Evolutionary conservation across 768 basidiomycete species (phyloP).

Genomic region (Boletus sp.): DNA sequence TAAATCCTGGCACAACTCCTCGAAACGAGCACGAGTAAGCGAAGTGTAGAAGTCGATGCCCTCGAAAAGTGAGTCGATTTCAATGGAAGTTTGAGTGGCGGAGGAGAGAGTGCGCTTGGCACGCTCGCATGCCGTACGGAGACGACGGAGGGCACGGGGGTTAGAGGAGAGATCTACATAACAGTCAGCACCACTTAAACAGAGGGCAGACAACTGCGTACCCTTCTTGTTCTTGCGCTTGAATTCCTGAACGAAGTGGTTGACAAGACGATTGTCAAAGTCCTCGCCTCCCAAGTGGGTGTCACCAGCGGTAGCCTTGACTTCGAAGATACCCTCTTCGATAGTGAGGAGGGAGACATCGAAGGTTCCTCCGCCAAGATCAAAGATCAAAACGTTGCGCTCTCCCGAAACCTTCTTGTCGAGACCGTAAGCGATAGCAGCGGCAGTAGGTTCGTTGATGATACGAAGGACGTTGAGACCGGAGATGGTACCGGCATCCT

Average conservation of each 20-base stretch:
- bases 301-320: conserved; percentile 97
- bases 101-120: conserved; percentile 98
- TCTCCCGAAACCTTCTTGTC: conserved; percentile 91
- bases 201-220: conserved; percentile 24
- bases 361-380: conserved; percentile 97
- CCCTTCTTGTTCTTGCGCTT: conserved; percentile 98
- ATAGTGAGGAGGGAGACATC: conserved; percentile 97
- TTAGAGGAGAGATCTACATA: conserved; percentile 78
- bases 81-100: conserved; percentile 93
- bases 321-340: conserved; percentile 97
- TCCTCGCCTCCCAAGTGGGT: conserved; percentile 98
- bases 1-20: conserved; percentile 92
- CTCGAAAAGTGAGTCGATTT: conserved; percentile 97
- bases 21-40: conserved; percentile 96
- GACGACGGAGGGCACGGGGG: conserved; percentile 93
- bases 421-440: conserved; percentile 97
- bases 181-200: conserved; percentile 6
- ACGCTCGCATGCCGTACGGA: conserved; percentile 97
- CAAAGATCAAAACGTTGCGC: conserved; percentile 96
- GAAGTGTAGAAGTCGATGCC: conserved; percentile 99
- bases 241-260: conserved; percentile 96
- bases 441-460: conserved; percentile 98
- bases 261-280: conserved; percentile 97
- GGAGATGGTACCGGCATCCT: conserved; percentile 93
- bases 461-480: conserved; percentile 97